Evolutionary conservation across 169 alveolate species (phyloP), one percentile per base, ranked within the genome.

Genomic region (Plasmodium ovale): DNA sequence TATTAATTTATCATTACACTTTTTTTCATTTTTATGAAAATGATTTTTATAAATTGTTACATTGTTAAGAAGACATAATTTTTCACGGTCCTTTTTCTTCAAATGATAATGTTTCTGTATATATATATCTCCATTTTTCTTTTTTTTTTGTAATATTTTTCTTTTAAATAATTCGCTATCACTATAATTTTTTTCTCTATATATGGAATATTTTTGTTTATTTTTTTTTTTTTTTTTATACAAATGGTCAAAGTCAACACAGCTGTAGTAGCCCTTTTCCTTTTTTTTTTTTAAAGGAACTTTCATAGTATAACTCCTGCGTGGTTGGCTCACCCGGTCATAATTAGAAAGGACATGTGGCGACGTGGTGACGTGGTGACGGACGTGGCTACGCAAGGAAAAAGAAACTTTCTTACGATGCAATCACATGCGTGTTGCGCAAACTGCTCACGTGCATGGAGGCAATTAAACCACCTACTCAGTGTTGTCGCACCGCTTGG

Each of bases 161-260:
- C 39, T 82, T 23, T 67, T 64, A 82, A 49, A 64, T 58, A 82
- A 9, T 82, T 82, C 90, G 3, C 31, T 65, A 37, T 82, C 90
- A 70, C 90, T 82, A 42, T 42, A 82, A 82, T 59, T 21, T 54
- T 82, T 59, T 33, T 67, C 69, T 23, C 90, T 65, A 27, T 68
- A 33, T 65, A 58, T 51, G 23, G 90, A 65, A 70, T 77, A 82
- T 68, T 67, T 68, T 44, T 39, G 31, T 82, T 82, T 64, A 19
- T 23, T 65, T 65, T 67, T 82, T 67, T 82, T 82, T 82, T 82
- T 82, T 82, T 82, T 82, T 53, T 82, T 65, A 51, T 82, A 82
- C 62, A 82, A 65, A 82, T 44, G 44, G 23, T 82, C 90, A 69
- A 82, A 82, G 33, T 82, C 84, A 65, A 82, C 21, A 39, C 90